Evolutionary conservation across 768 basidiomycete species (phyloP).

Genomic region (Leccinum longicurvipes): DNA sequence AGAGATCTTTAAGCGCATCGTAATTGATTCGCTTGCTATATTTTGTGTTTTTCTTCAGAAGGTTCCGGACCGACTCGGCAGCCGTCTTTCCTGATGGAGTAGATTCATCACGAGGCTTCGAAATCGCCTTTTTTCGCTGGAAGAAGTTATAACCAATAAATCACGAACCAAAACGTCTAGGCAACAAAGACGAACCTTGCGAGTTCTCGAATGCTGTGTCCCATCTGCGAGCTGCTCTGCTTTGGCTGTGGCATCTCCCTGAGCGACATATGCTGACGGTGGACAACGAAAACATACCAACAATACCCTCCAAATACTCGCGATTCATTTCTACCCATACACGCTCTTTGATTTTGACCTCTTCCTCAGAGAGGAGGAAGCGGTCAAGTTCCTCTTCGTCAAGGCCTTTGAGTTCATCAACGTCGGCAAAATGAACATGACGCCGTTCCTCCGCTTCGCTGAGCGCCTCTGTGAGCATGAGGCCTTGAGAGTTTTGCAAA

Average conservation of each 20-base stretch:
- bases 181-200: slow-evolving; percentile 70
- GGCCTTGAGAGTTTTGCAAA: slow-evolving; percentile 58
- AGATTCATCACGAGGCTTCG: slow-evolving; percentile 70
- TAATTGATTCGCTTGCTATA: slow-evolving; percentile 96
- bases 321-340: slow-evolving; percentile 93
- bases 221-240: slow-evolving; percentile 50
- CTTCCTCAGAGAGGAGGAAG: slow-evolving; percentile 74
- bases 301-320: slow-evolving; percentile 86
- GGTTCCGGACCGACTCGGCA: slow-evolving; percentile 36
- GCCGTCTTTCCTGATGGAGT: slow-evolving; percentile 43
- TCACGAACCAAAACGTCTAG: slow-evolving; percentile 25
- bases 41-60: slow-evolving; percentile 81
- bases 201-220: slow-evolving; percentile 49
- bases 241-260: slow-evolving; percentile 59
- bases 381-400: slow-evolving; percentile 88
- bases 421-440: slow-evolving; percentile 44
- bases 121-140: slow-evolving; percentile 66
- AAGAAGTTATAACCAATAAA: slow-evolving; percentile 5
- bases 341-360: slow-evolving; percentile 82
- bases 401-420: slow-evolving; percentile 69
- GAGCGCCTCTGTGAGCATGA: slow-evolving; percentile 57
- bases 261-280: slow-evolving; percentile 35
- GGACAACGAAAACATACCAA: slow-evolving; percentile 43
- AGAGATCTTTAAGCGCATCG: slow-evolving; percentile 79
- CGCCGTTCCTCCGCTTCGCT: slow-evolving; percentile 66